phyloP scores from a whole-genome alignment of 2,329 filamentous ascomycete species.

The Claviceps sorghi region DNA sequence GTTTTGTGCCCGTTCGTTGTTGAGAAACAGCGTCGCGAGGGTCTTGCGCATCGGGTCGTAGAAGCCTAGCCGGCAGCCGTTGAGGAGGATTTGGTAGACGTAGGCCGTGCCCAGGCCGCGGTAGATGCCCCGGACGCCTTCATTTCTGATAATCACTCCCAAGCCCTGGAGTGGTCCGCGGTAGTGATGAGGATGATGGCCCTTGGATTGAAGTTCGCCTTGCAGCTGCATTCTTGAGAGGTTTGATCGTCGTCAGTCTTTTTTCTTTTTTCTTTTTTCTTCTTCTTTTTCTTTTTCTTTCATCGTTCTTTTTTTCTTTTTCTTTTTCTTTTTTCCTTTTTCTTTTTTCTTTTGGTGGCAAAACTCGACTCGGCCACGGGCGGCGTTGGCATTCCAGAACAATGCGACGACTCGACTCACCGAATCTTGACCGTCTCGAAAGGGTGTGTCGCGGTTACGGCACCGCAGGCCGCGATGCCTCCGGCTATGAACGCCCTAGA shows the following conservation, averaged over 20 bases:
- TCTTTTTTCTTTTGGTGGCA: no score
- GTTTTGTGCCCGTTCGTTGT: conserved; percentile 62
- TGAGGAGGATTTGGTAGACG: conserved; percentile 89
- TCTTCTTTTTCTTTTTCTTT: no score
- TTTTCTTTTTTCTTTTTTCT: neutral
- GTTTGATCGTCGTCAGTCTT: neutral
- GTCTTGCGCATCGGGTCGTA: conserved; percentile 82
- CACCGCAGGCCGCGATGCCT: conserved; percentile 91
- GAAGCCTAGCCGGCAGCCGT: conserved; percentile 91
- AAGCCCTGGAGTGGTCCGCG: conserved; percentile 84
- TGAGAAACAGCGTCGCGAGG: conserved; percentile 55
- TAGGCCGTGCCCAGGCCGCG: conserved; percentile 86
- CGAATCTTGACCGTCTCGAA: conserved; percentile 99
- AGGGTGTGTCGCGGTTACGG: conserved; percentile 91
- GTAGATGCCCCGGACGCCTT: conserved; percentile 74
- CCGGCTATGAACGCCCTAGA: conserved; percentile 79
- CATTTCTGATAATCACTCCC: conserved; percentile 76
- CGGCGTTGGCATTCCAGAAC: neutral
- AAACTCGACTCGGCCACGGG: no score
- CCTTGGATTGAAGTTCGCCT: conserved; percentile 81
- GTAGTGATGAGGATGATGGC: conserved; percentile 76
- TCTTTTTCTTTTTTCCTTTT: no score
- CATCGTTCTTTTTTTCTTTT: neutral
- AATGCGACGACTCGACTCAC: conserved; percentile 31
- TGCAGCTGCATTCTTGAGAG: conserved; percentile 71